phyloP scores from a whole-genome alignment of 208 protist species.

The Histomonas meleagridis region DNA sequence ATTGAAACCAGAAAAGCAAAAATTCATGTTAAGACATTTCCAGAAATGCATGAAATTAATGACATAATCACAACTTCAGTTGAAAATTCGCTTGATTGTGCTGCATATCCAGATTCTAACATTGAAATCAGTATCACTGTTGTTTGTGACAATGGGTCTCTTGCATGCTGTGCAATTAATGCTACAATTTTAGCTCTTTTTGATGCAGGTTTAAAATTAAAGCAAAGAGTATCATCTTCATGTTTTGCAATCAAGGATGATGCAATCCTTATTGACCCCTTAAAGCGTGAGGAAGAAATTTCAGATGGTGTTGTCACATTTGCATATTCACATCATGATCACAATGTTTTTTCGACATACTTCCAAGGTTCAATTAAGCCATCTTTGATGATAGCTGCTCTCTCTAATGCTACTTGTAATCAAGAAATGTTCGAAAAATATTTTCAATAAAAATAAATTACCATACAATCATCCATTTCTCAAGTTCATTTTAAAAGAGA shows the following conservation, averaged over 20 bases:
- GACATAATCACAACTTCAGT: neutral
- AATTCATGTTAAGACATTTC: neutral
- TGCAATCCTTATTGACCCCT: neutral
- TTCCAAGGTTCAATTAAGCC: neutral
- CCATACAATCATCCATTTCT: too few relatives aligned
- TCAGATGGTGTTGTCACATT: constrained; percentile 12
- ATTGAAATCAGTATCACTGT: neutral
- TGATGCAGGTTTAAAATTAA: neutral
- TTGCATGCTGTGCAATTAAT: neutral
- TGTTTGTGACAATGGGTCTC: constrained; percentile 18
- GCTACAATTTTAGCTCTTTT: neutral
- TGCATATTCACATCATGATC: neutral
- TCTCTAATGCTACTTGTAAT: too few relatives aligned
- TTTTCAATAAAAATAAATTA: too few relatives aligned
- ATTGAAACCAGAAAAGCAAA: neutral
- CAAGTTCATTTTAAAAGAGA: too few relatives aligned
- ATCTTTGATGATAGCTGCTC: too few relatives aligned
- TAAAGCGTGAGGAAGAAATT: neutral
- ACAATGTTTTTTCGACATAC: neutral
- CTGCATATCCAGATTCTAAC: constrained; percentile 21
- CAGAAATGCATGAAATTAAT: neutral
- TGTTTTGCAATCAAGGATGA: neutral
- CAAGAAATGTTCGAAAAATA: too few relatives aligned
- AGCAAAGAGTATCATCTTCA: neutral
- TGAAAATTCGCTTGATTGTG: neutral